Evolutionary conservation across 495 filamentous ascomycete genomes (phyloP), one percentile per base, ranked within the genome.

Genomic region (Penicillium psychrofluorescens): DNA sequence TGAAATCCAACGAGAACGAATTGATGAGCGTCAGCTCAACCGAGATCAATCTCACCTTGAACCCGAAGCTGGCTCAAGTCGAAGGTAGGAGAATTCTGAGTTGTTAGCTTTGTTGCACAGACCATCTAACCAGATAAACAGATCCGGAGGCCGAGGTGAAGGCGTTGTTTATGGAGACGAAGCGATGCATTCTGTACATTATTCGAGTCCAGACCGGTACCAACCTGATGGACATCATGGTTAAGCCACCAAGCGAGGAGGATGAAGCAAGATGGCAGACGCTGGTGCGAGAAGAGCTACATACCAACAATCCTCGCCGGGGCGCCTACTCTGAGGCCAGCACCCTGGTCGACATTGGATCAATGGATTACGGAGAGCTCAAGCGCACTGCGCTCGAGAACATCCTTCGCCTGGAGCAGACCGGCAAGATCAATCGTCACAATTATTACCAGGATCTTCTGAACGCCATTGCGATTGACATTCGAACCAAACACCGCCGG

Each of bases 391-490:
- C 89, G 0, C 76, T 99, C 6, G 92, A 99, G 64, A 97, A 96
- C 56, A 88, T 99, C 44, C 79, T 99, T 67, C 74, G 75, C 22
- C 75, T 99, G 39, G 91, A 99, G 59, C 76, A 84, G 36, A 74
- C 80, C 48, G 88, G 88, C 45, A 84, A 88, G 53, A 86, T 99
- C 44, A 88, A 83, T 30, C 84, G 90, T 27, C 83, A 92, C 56
- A 97, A 97, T 60, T 78, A 85, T 61, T 99, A 97, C 64, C 92
- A 99, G 68, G 92, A 97, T 61, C 74, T 99, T 2, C 72, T 99
- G 41, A 99, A 97, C 59, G 89, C 87, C 49, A 96, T 99, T 53
- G 92, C 92, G 29, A 75, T 90, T 29, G 92, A 99, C 61, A 99
- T 99, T 57, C 86, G 92, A 36, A 95, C 89, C 12, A 97, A 99